Evolutionary conservation across 208 protist genomes (phyloP), one percentile per base, ranked within the genome.

Genomic region (Leishmania amazonensis): DNA sequence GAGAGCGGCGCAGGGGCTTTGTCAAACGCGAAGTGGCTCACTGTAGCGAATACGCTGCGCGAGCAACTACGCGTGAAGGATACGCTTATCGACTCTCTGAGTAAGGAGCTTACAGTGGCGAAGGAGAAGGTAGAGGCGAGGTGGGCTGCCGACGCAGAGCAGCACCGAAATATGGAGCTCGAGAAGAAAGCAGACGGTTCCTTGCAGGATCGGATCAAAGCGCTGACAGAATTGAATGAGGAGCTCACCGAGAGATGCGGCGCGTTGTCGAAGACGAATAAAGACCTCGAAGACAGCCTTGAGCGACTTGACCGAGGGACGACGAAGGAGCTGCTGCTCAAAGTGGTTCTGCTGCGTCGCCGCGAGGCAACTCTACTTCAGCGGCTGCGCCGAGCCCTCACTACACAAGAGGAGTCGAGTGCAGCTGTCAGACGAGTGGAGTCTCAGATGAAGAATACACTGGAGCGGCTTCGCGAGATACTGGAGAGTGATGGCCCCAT

Each of bases 11-110:
- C 76, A n/a, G 81, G 82, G 9, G 79, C 38, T 24, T 54, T 83
- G 38, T 81, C 78, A 11, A 80, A 82, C 49, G 74, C 85, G 17
- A 89, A 85, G 76, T 91, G 90, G 86, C 73, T 78, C 13, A 87
- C 87, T 4, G 81, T 97, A 31, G 81, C 87, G 9, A 87, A 88
- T 47, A 90, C 92, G 5, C 82, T 97, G 76, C 91, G 93, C 54
- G 92, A 95, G 58, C 92, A 97, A 79, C 84, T 97, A 1, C 73
- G 79, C n/a, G 75, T 82, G 1, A 96, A 96, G 81, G 94, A 97
- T 79, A 84, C 85, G 2, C 81, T 96, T 21, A 95, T 96, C 58
- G 87, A 90, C 4, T 88, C 90, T 28, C 82, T 97, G 9, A 86
- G 81, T n/a, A 87, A 83, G 19, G 81, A 89, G 40, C 28, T 88